Evolutionary conservation across 2,329 filamentous ascomycete genomes (phyloP).

Genomic region (Claviceps sp.): DNA sequence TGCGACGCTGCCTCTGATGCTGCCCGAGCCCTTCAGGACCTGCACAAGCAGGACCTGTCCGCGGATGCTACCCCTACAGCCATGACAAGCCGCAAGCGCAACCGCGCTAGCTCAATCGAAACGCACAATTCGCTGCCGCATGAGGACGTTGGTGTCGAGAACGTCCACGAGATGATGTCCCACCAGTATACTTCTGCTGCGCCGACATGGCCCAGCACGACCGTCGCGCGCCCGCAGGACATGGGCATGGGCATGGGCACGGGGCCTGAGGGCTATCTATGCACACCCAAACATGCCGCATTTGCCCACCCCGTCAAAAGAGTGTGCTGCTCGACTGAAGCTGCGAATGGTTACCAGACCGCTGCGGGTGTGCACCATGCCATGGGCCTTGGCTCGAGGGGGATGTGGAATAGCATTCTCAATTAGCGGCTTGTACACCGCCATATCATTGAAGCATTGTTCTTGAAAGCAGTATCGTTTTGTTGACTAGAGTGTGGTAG

Average conservation of each 20-base stretch:
- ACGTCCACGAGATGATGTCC: constrained; percentile 40
- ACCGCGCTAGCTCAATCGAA: constrained; percentile 45
- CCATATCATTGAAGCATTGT: no score
- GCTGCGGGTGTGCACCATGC: constrained; percentile 34
- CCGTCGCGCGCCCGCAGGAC: constrained; percentile 21
- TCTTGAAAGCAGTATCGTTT: no score
- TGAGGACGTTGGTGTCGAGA: constrained; percentile 38
- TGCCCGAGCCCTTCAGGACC: constrained; percentile 43
- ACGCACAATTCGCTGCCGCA: constrained; percentile 48
- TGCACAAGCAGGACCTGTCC: constrained; percentile 40
- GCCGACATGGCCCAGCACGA: constrained; percentile 21
- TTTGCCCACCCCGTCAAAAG: constrained; percentile 45
- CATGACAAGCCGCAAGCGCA: constrained; percentile 40
- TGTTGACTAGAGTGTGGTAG: no score
- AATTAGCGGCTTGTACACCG: constrained; percentile 23
- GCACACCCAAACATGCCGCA: constrained; percentile 27
- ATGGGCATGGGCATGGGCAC: constrained; percentile 7
- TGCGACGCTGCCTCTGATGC: constrained; percentile 37
- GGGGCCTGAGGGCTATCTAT: constrained; percentile 15
- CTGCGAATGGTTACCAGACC: constrained; percentile 32
- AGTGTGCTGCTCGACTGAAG: constrained; percentile 52
- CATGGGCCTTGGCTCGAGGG: constrained; percentile 39
- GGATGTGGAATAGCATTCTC: constrained; percentile 55
- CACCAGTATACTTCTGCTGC: constrained; percentile 17
- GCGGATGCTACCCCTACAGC: constrained; percentile 22